Conservation (phyloP, 108 stramenopile genomes). For the Nannochloropsis gaditana region DNA sequence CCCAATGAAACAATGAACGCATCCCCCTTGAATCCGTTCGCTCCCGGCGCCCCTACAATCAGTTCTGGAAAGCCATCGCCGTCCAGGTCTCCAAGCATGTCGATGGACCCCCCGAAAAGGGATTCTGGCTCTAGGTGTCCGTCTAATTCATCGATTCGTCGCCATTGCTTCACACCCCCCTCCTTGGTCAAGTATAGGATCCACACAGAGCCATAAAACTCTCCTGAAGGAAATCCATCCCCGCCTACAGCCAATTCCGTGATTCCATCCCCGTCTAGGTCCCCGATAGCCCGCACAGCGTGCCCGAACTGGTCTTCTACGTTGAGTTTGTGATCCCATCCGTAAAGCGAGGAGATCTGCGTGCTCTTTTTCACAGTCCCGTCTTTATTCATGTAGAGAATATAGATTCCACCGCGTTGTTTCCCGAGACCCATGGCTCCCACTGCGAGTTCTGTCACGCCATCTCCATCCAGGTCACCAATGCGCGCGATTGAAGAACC, state of each 20-base stretch:
- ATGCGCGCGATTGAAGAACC: neutral
- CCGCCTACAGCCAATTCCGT: neutral
- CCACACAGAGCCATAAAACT: constrained; percentile 10
- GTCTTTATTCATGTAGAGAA: constrained; percentile 16
- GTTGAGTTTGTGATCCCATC: constrained; percentile 6
- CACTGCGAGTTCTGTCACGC: neutral
- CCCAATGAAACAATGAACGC: constrained; percentile 1
- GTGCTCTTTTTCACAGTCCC: neutral
- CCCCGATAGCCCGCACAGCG: neutral
- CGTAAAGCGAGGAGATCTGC: constrained; percentile 11
- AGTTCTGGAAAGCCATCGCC: neutral
- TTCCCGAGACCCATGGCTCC: neutral
- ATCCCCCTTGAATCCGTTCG: neutral
- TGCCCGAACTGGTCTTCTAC: constrained; percentile 14
- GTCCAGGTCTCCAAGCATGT: neutral
- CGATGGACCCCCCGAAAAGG: neutral
- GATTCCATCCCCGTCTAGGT: constrained; percentile 11
- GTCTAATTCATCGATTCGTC: neutral
- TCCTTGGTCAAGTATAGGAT: constrained; percentile 20
- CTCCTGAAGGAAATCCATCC: constrained; percentile 5
- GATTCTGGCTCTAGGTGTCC: neutral
- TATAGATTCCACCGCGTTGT: neutral
- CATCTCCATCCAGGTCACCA: neutral
- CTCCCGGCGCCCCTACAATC: neutral
- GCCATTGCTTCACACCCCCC: neutral